phyloP scores from a whole-genome alignment of 2,329 filamentous ascomycete species.

The Penicillium italicum region DNA sequence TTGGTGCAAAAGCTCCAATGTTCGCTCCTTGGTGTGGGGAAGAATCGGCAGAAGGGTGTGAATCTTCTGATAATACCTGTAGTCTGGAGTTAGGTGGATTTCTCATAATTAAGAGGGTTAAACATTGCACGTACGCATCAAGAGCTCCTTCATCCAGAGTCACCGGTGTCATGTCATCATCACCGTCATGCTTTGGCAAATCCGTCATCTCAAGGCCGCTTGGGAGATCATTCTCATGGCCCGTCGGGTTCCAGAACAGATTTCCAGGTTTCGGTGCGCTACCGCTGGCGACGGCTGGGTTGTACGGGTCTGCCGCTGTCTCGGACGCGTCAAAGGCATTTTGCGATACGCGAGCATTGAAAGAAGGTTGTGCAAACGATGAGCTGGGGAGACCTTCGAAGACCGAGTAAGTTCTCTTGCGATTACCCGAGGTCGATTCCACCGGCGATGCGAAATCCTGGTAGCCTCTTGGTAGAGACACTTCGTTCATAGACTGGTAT shows the following conservation, averaged over 20 bases:
- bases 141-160: slow-evolving; percentile 40
- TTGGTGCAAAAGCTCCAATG: slow-evolving; percentile 38
- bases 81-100: slow-evolving; percentile 12
- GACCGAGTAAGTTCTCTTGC: slow-evolving; percentile 51
- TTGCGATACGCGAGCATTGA: slow-evolving; percentile 35
- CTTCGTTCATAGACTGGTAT: slow-evolving; percentile 44
- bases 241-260: slow-evolving; percentile 39
- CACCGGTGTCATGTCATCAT: slow-evolving; percentile 36
- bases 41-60: slow-evolving; percentile 42
- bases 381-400: slow-evolving; percentile 46
- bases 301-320: slow-evolving; percentile 30
- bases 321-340: slow-evolving; percentile 36
- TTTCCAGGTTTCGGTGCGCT: slow-evolving; percentile 35
- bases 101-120: background rate
- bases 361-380: slow-evolving; percentile 41
- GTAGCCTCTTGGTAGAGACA: slow-evolving; percentile 42
- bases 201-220: slow-evolving; percentile 33
- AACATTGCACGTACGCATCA: slow-evolving; percentile 33
- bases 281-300: slow-evolving; percentile 37
- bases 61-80: slow-evolving; percentile 42
- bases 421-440: slow-evolving; percentile 38
- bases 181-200: slow-evolving; percentile 30
- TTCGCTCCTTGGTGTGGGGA: slow-evolving; percentile 39
- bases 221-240: slow-evolving; percentile 32
- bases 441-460: slow-evolving; percentile 55